Base-by-base conservation (phyloP, 768 basidiomycete species). In the Russula lepida region DNA sequence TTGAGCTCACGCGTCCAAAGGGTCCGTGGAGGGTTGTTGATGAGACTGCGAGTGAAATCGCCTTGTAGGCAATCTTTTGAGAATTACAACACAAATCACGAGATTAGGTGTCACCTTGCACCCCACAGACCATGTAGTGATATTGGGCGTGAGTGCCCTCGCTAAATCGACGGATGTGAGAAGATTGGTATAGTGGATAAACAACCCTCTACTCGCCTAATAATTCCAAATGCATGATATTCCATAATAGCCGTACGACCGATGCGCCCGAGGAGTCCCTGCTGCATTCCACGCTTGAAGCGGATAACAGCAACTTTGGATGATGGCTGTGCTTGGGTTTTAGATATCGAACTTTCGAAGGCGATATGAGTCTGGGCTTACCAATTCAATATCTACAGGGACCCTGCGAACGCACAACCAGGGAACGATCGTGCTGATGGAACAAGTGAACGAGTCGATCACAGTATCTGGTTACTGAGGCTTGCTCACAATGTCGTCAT, bases 1-100 rank as follows among this genome's bases (percentile, higher is more conserved):
- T 77, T 78, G 41, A 78, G 64, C 59, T 77, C 69, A n/a, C 77
- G 72, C 5, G 77, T 78, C 77, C 77, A 78, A 32, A 78, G 54
- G 43, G 71, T 68, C 17, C 64, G 73, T 15, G 77, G 77, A 39
- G 75, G 75, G 49, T 76, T 68, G 50, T 76, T 71, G 56, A 78
- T 75, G 32, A 78, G 70, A 21, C 74, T 69, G 35, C 71, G 69
- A 4, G 77, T 78, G 65, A 78, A 78, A 58, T 78, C 77, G 32
- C 77, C 65, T 66, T n/a, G n/a, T 66, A 13, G n/a, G n/a, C 35
- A 8, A 9, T 7, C 9, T 21, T n/a, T n/a, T 62, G 21, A 47
- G 52, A 48, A 19, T 37, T 12, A 21, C 17, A 27, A 15, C 28
- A 21, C 11, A n/a, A 39, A 49, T 43, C 4, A n/a, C 15, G 41